Conservation (phyloP, 2,329 filamentous ascomycete genomes). For the Stemphylium vesicarium region DNA sequence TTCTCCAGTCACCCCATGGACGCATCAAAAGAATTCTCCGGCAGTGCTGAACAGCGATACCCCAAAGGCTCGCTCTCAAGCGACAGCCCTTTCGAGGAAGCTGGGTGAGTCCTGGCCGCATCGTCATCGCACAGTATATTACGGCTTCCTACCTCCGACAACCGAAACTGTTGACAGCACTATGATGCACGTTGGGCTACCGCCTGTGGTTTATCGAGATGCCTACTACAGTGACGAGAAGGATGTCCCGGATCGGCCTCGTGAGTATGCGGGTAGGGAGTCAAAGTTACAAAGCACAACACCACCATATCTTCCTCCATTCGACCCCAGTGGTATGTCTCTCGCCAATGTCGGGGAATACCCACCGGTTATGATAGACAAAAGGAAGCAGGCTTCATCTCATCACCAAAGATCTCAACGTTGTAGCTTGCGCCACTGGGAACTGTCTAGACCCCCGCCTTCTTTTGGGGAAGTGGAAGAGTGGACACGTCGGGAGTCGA, state of each 20-base stretch:
- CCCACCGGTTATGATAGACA: constrained; percentile 56
- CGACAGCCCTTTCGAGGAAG: constrained; percentile 22
- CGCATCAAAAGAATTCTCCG: constrained; percentile 36
- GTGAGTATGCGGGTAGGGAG: constrained; percentile 87
- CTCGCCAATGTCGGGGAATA: constrained; percentile 63
- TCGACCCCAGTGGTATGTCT: constrained; percentile 69
- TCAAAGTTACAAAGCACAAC: constrained; percentile 79
- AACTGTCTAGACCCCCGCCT: constrained; percentile 75
- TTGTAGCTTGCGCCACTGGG: constrained; percentile 76
- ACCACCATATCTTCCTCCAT: constrained; percentile 79
- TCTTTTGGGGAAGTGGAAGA: constrained; percentile 69
- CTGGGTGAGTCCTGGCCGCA: constrained; percentile 28
- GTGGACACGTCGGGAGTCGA: constrained; percentile 64
- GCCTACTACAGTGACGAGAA: constrained; percentile 83
- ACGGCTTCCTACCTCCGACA: constrained; percentile 51
- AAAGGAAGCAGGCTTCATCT: constrained; percentile 56
- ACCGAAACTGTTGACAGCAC: constrained; percentile 59
- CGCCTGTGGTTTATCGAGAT: constrained; percentile 79
- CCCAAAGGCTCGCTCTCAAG: constrained; percentile 24
- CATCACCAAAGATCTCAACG: constrained; percentile 61
- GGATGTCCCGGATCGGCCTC: constrained; percentile 77
- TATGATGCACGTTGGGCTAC: constrained; percentile 63
- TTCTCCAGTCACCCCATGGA: constrained; percentile 43
- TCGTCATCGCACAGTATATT: constrained; percentile 39
- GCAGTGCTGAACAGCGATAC: constrained; percentile 20